Conservation (phyloP, 1,284 basidiomycete genomes). For the Wallemia ichthyophaga region DNA sequence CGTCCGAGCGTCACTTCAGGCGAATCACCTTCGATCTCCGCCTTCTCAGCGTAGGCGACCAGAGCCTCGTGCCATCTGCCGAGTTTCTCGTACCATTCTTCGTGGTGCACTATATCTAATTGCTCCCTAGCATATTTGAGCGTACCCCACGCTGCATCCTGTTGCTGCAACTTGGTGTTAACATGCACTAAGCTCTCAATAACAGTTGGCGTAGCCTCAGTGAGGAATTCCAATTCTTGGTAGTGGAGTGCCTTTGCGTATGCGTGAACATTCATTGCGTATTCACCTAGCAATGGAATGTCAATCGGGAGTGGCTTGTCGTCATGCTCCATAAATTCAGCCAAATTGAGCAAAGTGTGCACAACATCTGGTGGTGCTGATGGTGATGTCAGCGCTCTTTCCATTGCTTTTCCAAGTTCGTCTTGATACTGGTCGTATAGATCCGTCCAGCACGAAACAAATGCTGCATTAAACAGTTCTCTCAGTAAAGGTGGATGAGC, state of each 20-base stretch:
- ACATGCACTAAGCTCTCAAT: slow-evolving; percentile 89
- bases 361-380: slow-evolving; percentile 66
- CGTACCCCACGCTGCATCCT: slow-evolving; percentile 85
- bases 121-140: slow-evolving; percentile 47
- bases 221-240: slow-evolving; percentile 92
- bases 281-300: slow-evolving; percentile 70
- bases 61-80: slow-evolving; percentile 91
- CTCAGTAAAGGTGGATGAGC: slow-evolving; percentile 70
- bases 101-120: slow-evolving; percentile 26
- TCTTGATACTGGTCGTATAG: slow-evolving; percentile 93
- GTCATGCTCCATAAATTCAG: slow-evolving; percentile 99
- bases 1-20: slow-evolving; percentile 46
- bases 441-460: slow-evolving; percentile 91
- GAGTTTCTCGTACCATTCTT: slow-evolving; percentile 93
- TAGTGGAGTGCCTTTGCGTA: slow-evolving; percentile 97
- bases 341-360: slow-evolving; percentile 79
- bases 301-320: slow-evolving; percentile 89
- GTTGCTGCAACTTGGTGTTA: slow-evolving; percentile 89
- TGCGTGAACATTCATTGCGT: slow-evolving; percentile 74
- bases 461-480: slow-evolving; percentile 92
- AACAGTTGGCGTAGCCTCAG: slow-evolving; percentile 51
- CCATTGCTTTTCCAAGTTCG: slow-evolving; percentile 70
- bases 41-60: slow-evolving; percentile 52
- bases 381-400: slow-evolving; percentile 51
- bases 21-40: slow-evolving; percentile 32